Evolutionary conservation across 352 stramenopile genomes (phyloP).

Genomic region (Ophiocytium majus): DNA sequence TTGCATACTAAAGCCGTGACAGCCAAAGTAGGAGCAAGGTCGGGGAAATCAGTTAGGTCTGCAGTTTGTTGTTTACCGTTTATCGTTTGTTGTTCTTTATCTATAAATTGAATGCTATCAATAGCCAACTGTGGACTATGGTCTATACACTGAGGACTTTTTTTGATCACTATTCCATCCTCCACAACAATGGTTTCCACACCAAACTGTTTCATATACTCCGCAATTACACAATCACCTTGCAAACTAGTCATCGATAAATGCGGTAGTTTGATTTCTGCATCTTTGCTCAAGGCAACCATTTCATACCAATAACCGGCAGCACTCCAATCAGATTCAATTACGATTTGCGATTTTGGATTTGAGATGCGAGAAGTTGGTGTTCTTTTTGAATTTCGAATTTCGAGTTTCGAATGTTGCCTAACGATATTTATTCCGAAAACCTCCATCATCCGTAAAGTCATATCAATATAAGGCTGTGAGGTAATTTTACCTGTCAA

Average conservation of each 20-base stretch:
- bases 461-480: not conserved
- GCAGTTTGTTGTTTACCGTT: too few relatives aligned
- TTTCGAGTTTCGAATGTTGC: not conserved
- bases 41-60: not conserved
- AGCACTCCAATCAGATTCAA: slow-evolving; percentile 2
- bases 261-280: not conserved
- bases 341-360: too few relatives aligned
- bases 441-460: not conserved
- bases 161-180: too few relatives aligned
- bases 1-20: not conserved
- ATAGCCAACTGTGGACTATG: too few relatives aligned
- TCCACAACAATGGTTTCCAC: too few relatives aligned
- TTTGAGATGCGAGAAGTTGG: not conserved
- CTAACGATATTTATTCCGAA: not conserved
- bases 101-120: too few relatives aligned
- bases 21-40: not conserved
- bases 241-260: slow-evolving; percentile 1
- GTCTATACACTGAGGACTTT: too few relatives aligned
- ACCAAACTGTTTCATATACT: too few relatives aligned
- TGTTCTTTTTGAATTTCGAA: not conserved
- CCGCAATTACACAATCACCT: not conserved
- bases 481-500: not conserved
- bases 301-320: not conserved
- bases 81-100: too few relatives aligned
- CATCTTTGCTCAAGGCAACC: not conserved